Evolutionary conservation across 352 stramenopile species (phyloP).

Genomic region (Phytophthora agathidicida): DNA sequence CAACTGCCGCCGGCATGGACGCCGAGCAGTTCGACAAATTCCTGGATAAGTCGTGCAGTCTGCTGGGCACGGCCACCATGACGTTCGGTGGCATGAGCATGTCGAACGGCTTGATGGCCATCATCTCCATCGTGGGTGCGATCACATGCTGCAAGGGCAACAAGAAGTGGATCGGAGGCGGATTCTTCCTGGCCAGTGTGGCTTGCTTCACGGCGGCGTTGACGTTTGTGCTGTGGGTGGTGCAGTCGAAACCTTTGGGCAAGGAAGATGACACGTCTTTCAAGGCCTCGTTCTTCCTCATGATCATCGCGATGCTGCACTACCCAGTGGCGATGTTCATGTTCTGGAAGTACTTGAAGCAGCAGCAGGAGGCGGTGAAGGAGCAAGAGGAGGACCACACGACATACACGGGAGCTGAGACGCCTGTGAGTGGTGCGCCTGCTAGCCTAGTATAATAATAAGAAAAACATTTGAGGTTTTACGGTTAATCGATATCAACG

Average conservation of each 20-base stretch:
- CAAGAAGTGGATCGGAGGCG: constrained; percentile 14
- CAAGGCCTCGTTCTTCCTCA: constrained; percentile 58
- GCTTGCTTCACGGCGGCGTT: neutral
- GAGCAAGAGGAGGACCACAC: constrained; percentile 6
- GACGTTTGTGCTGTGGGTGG: constrained; percentile 43
- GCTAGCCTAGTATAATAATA: no score
- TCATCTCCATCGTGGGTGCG: constrained; percentile 49
- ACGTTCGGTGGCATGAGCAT: constrained; percentile 48
- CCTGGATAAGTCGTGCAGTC: constrained; percentile 59
- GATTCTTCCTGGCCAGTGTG: constrained; percentile 15
- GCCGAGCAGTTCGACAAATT: constrained; percentile 57
- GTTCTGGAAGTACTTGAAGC: constrained; percentile 29
- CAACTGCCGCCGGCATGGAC: constrained; percentile 52
- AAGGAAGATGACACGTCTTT: constrained; percentile 58
- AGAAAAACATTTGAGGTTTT: no score
- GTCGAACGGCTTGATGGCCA: constrained; percentile 42
- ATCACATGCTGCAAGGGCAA: constrained; percentile 42
- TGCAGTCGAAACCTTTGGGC: constrained; percentile 50
- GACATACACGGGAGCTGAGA: constrained; percentile 6
- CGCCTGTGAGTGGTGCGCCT: no score
- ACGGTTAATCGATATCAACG: no score
- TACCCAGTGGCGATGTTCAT: constrained; percentile 40
- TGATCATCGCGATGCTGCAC: constrained; percentile 52
- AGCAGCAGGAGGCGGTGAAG: constrained; percentile 11
- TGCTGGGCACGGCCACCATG: constrained; percentile 47